Evolutionary conservation across 1,284 basidiomycete species (phyloP), one percentile per base, ranked within the genome.

Genomic region (Tylopilus sp.): DNA sequence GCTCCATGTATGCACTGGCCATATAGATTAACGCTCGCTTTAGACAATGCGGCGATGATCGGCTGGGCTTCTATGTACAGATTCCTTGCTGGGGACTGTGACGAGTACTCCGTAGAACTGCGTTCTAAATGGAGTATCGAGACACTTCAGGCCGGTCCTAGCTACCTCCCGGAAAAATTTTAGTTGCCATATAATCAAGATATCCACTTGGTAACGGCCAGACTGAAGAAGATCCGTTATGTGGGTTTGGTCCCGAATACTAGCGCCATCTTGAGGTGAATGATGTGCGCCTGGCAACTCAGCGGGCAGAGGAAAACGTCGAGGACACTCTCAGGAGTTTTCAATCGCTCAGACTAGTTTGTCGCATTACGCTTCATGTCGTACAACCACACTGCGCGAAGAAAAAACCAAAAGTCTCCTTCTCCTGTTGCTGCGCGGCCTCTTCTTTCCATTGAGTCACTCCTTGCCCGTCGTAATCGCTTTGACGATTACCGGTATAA

Each of bases 21-120:
- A 3, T 19, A 12, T 30, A 28, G 33, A 36, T 43, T 52, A 4
- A 51, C 16, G 19, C 21, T 25, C 16, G 39, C 47, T 19, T 9
- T 55, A 92, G 94, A 97, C 59, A 97, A 97, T 63, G 94, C 94
- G 0, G 93, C 83, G 1, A 97, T 97, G 94, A 90, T 97, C 55
- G 94, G 79, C 1, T 94, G 88, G 88, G 86, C 92, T 6, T 85
- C 89, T 0, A 86, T 94, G 75, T 70, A 87, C 55, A 80, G 92
- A 11, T 86, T 96, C 53, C 73, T 86, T n/a, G 71, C 70, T 0
- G 72, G 71, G 2, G 79, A 85, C 54, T 70, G 75, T 35, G 93
- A 97, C 56, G 74, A 73, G 25, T 90, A 82, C 63, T 74, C 71
- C 30, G 77, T 82, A 16, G 74, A 74, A 38, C 70, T 81, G 13